Base-by-base conservation (phyloP, 1,284 basidiomycete genomes). In the Ustilago esculenta region DNA sequence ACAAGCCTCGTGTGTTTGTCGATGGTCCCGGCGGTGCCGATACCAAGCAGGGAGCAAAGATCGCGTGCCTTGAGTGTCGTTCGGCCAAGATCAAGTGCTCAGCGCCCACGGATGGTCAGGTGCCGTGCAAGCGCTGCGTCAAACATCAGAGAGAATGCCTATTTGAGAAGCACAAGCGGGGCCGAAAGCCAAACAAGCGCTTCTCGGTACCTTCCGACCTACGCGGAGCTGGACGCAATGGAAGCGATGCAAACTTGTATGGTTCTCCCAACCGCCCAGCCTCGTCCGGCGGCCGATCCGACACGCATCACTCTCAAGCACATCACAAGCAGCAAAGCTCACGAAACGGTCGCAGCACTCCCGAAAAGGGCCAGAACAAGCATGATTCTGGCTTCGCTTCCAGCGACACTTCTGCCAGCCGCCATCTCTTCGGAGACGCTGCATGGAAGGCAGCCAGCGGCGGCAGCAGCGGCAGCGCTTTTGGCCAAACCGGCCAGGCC, bases 41-140 rank as follows among this genome's bases (percentile, higher is more conserved):
- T 24, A 72, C 73, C 33, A 76, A 76, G 39, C 72, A 72, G 34
- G 74, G 74, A 24, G 74, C 74, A 27, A 64, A 71, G 41, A 76
- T 76, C 18, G 66, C 66, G 20, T 75, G 73, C 37, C 67, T 75
- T 39, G 73, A 75, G 29, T 76, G 73, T 56, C 64, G 73, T 12
- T 63, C 60, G 17, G 73, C 73, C 37, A 76, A 76, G 52, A 70
- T 74, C 61, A 67, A 72, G 15, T 77, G 75, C 34, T 77, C 75
- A 15, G 67, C 75, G 5, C 75, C 75, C 17, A 75, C 67, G 20
- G 75, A 77, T 37, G 75, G 75, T 3, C 49, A 61, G 27, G 75
- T 77, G 17, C 75, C 75, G 15, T 77, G 75, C 53, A 73, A 71
- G 43, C 64, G 73, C 52, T 77, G 72, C 29, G 56, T 72, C 20